Base-by-base conservation (phyloP, 768 basidiomycete species). In the Boletus rubroflammeus region DNA sequence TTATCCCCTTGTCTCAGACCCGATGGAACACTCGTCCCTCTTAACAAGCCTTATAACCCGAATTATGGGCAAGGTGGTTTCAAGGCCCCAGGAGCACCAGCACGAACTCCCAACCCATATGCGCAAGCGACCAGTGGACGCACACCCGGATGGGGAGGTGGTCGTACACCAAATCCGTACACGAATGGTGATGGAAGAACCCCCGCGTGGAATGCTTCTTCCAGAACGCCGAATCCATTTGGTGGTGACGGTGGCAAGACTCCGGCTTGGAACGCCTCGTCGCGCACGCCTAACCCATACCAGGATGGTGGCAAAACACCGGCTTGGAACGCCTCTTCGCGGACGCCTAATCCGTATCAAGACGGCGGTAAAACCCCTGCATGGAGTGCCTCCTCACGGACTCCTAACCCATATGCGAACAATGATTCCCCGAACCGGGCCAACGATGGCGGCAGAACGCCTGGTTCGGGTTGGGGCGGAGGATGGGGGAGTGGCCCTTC, bases 91-190 rank as follows among this genome's bases (percentile, higher is more conserved):
- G 64, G 68, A 10, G 75, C 74, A 7, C 75, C 79, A 34, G 63
- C 67, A 42, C 67, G 75, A 9, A 80, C 80, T 32, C 75, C 78
- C 14, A 79, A 79, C 45, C 78, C 77, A 13, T 75, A 75, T 47
- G 67, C 63, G n/a, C 72, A 76, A 32, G 74, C 78, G 2, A 65
- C 72, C 8, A 64, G 67, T 32, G 71, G 65, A 7, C 71, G 66
- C n/a, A 75, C 73, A 5, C 74, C 74, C 0, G 75, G 65, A 35
- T 71, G 69, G 73, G 62, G 67, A 39, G 61, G 71, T 26, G 74
- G 76, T 32, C 79, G 80, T n/a, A 89, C 89, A 11, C 84, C 86
- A 13, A 84, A 83, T 58, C 84, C 87, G 4, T 86, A 89, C 53
- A 76, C 75, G 11, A 79, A 76, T 47, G 78, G 80, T n/a, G 69